A percentile compares a stretch with the other conserved stretches of the same genome.
phyloP scores from a whole-genome alignment of 2,329 filamentous ascomycete species.

The Beauveria medogensis region DNA sequence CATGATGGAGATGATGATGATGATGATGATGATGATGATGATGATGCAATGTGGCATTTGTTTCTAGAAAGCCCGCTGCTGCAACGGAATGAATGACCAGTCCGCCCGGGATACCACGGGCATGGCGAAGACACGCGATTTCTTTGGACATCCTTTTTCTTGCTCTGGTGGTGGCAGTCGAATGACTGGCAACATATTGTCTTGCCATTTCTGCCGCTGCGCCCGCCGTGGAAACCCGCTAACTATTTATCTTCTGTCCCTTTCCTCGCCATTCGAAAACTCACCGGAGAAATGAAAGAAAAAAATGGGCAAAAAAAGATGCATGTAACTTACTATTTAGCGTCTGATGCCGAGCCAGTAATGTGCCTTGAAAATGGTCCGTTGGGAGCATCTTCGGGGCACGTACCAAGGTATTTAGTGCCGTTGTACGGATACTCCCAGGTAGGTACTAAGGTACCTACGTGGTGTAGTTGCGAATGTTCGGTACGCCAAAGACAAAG shows the following conservation, averaged over 20 bases:
- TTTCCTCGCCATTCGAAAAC: not conserved
- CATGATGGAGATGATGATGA: too few relatives aligned
- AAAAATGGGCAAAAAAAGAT: not conserved
- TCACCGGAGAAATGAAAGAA: not conserved
- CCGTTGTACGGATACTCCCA: not conserved
- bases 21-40: not conserved
- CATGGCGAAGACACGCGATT: not conserved
- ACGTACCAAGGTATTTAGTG: not conserved
- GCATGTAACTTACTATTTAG: not conserved
- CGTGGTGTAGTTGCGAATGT: not conserved
- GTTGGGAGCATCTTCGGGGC: not conserved
- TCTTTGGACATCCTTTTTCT: not conserved
- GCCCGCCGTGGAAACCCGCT: not conserved
- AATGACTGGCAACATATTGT: not conserved
- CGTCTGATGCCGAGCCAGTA: not conserved
- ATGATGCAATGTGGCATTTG: slow-evolving; percentile 8
- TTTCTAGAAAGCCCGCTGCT: not conserved
- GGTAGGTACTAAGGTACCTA: not conserved
- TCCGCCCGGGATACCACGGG: slow-evolving; percentile 2
- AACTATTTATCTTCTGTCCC: not conserved
- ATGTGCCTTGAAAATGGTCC: not conserved
- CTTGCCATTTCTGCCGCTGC: not conserved
- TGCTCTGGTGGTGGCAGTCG: not conserved
- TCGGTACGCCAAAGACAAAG: not conserved
- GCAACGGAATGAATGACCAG: slow-evolving; percentile 6